A percentile compares a stretch with the other conserved stretches of the same genome.
These are phyloP conservation scores for Dactylellina sp. DNA, from an alignment of 2,329 filamentous ascomycete genomes.

Conservation along the genomic window DNA sequence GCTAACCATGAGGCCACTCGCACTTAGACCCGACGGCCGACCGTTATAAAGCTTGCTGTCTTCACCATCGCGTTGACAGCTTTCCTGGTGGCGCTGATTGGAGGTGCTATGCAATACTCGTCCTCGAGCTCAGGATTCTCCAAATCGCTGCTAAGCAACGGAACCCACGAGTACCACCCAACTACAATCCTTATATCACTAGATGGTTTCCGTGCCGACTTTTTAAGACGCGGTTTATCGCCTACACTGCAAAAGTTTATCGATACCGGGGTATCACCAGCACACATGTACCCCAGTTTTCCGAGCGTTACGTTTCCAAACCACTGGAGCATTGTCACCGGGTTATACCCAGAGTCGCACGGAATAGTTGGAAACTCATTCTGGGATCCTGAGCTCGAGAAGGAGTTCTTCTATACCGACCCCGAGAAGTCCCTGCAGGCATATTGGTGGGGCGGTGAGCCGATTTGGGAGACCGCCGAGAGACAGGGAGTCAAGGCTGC, in stretches of 20 bases:
- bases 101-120: conserved; percentile 57
- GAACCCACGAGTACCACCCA: conserved; percentile 86
- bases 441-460: conserved; percentile 96
- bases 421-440: conserved; percentile 79
- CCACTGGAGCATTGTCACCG: conserved; percentile 92
- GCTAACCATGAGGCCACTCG: conserved; percentile 9
- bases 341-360: conserved; percentile 90
- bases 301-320: conserved; percentile 97
- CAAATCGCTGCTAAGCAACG: conserved; percentile 72
- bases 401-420: conserved; percentile 90
- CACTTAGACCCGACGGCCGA: conserved; percentile 58
- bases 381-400: conserved; percentile 81
- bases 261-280: conserved; percentile 84
- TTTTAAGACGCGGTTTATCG: conserved; percentile 83
- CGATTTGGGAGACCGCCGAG: conserved; percentile 93
- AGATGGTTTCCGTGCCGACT: conserved; percentile 95
- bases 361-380: conserved; percentile 95
- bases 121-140: conserved; percentile 56
- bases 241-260: conserved; percentile 83
- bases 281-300: conserved; percentile 93
- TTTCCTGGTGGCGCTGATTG: conserved; percentile 59
- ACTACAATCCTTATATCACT: conserved; percentile 94
- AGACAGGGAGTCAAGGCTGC: conserved; percentile 80
- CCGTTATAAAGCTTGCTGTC: conserved; percentile 54
- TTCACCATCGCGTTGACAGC: conserved; percentile 56